Base-by-base conservation (phyloP, 2,329 filamentous ascomycete genomes). In the Ploettnerulaceae sp. region DNA sequence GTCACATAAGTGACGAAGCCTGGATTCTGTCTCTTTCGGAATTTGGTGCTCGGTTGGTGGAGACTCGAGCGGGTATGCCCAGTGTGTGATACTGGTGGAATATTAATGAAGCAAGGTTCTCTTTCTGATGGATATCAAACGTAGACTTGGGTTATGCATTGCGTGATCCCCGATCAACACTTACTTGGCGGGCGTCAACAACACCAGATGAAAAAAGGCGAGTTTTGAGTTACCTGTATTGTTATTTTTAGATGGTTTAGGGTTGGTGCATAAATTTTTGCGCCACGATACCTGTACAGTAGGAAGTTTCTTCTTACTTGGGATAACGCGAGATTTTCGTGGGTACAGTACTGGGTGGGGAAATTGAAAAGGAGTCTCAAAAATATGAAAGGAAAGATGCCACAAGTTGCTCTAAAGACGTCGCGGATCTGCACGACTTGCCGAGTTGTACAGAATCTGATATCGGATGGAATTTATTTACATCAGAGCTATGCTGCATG, bases 101-200 rank as follows among this genome's bases (percentile, higher is more conserved):
- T 40, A 26, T 40, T 28, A 18, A 18, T 28, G 34, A 26, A 29
- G 38, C 37, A 50, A 28, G 48, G 48, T 45, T 40, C 21, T 32
- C 29, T 22, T 40, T 40, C 36, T 11, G 20, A 45, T 42, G 49
- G 32, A 20, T 24, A 54, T 54, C 52, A 54, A 54, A 54, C 51
- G 28, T 26, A 21, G 21, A 34, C 25, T 9, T 40, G 37, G 41
- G 31, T 41, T 47, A 49, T 51, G 48, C 48, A 48, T 51, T 49
- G 36, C 49, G 46, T 48, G 45, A 22, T 46, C 44, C 36, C 28
- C 44, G 24, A 28, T 34, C 26, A 40, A 40, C 25, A 17, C 29
- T 6, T 25, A 11, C 49, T 52, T 52, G 52, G 49, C 47, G 17
- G 24, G 29, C 36, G 40, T 35, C 37, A 44, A 47, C n/a, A 22